Conservation (phyloP, 805 yeast genomes). For the Pichia thaimueangensis region DNA sequence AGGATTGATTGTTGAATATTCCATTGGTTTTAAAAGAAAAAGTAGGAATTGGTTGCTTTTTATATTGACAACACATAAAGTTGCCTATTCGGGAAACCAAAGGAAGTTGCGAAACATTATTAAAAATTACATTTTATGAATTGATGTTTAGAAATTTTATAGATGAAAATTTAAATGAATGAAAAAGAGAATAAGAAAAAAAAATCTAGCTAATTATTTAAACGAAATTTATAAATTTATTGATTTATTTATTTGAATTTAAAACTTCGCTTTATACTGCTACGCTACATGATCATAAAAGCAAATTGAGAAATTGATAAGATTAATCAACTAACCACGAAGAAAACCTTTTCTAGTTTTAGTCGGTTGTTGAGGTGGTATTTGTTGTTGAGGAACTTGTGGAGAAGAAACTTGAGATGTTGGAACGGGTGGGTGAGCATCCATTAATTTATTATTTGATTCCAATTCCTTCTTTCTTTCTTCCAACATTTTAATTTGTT, state of each 20-base stretch:
- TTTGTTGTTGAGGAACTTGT: conserved; percentile 5
- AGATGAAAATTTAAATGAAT: no score
- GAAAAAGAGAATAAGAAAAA: no score
- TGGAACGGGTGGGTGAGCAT: conserved; percentile 25
- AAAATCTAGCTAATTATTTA: no score
- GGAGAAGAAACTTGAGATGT: background rate
- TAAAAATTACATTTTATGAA: no score
- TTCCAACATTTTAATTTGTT: conserved; percentile 84
- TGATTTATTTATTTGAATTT: no score
- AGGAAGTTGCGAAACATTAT: conserved; percentile 15
- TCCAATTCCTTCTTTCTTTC: conserved; percentile 83
- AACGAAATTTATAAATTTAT: no score
- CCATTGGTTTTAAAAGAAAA: background rate
- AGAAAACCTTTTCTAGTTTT: conserved; percentile 77
- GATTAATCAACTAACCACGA: conserved; percentile 35
- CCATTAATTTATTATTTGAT: conserved; percentile 27
- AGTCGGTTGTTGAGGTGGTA: conserved; percentile 37
- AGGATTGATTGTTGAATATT: background rate
- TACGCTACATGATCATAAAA: background rate
- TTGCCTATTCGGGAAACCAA: conserved; percentile 20
- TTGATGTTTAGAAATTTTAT: no score
- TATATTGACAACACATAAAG: background rate
- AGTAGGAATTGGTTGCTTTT: background rate
- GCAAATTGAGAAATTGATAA: background rate
- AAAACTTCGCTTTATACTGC: conserved; percentile 4